phyloP scores from a whole-genome alignment of 2,329 filamentous ascomycete genomes.

The Aureobasidium namibiae region DNA sequence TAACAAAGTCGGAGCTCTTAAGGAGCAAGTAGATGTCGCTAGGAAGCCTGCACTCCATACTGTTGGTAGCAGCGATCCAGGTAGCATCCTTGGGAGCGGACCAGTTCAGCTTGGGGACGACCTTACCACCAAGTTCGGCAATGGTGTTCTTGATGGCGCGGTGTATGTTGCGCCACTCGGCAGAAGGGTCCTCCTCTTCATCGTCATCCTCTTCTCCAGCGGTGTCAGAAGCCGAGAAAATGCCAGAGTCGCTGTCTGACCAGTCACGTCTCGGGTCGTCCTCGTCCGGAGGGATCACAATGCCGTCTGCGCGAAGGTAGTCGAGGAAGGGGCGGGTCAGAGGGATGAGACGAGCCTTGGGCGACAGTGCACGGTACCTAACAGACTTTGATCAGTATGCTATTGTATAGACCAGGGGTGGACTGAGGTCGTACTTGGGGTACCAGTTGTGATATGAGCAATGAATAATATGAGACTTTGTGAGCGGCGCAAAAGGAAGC shows the following conservation, averaged over 20 bases:
- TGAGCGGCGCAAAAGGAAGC: conserved; percentile 73
- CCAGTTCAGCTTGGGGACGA: conserved; percentile 95
- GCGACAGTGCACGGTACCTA: conserved; percentile 70
- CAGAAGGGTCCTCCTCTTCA: conserved; percentile 53
- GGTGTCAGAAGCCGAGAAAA: conserved; percentile 37
- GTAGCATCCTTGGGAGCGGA: conserved; percentile 92
- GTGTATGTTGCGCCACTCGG: conserved; percentile 62
- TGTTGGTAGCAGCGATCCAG: conserved; percentile 83
- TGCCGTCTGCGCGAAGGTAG: conserved; percentile 88
- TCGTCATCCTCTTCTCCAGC: conserved; percentile 37
- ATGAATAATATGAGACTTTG: conserved; percentile 78
- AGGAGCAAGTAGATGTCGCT: conserved; percentile 91
- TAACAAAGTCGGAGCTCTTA: conserved; percentile 91
- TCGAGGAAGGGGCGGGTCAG: conserved; percentile 67
- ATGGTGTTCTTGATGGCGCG: conserved; percentile 69
- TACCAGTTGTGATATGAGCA: conserved; percentile 95
- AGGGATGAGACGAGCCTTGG: conserved; percentile 78
- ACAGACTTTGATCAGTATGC: conserved; percentile 13
- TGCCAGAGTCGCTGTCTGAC: conserved; percentile 45
- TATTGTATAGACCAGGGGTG: too few species aligned
- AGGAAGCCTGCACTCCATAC: conserved; percentile 77
- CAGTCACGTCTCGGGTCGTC: conserved; percentile 31
- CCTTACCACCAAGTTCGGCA: conserved; percentile 70
- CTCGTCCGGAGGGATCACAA: conserved; percentile 70
- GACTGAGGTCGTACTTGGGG: conserved; percentile 46